Base-by-base conservation (phyloP, 257 asterid species). In the Echium plantagineum region DNA sequence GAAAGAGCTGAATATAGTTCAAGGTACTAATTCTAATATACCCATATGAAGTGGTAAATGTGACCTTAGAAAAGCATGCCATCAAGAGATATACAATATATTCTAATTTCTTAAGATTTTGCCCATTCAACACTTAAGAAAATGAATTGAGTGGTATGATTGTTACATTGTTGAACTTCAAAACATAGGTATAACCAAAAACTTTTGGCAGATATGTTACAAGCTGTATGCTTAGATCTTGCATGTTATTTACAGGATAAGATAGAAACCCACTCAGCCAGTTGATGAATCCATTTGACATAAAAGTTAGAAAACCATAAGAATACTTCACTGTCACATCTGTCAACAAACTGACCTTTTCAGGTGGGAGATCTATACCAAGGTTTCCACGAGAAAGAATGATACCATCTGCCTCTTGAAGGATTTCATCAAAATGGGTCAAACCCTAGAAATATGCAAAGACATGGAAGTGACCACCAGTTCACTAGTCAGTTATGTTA, bases 361-460 rank as follows among this genome's bases (percentile, higher is more conserved):
- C 96, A 13, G 97, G 96, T 19, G 97, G 97, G 62, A 90, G 96
- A 81, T 90, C 97, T 56, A 90, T 87, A 21, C 97, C 97, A 66
- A 87, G 89, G 72, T 90, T 90, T 60, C 97, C 97, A 61, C 97
- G 97, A n/a, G 97, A 90, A 65, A 90, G 89, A 67, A 90, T 90
- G 74, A 90, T 90, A 31, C 97, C 96, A 78, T 90, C 96, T 60
- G 97, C 97, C 81, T 82, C 97, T 74, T 77, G 82, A 32, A 90
- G 85, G 81, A 90, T 90, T 88, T 90, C 97, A 77, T 90, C 97
- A 61, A 90, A 87, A 77, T 90, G 96, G 60, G 84, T 85, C 63
- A 90, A 80, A 62, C 97, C 97, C 97, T 90, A 82, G 58, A 52
- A 68, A 66, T 9, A 69, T 54, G 47, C 60, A 35, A 59, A 42